Base-by-base conservation (phyloP, 176 grass and related monocot species). In the Thalia dealbata region DNA sequence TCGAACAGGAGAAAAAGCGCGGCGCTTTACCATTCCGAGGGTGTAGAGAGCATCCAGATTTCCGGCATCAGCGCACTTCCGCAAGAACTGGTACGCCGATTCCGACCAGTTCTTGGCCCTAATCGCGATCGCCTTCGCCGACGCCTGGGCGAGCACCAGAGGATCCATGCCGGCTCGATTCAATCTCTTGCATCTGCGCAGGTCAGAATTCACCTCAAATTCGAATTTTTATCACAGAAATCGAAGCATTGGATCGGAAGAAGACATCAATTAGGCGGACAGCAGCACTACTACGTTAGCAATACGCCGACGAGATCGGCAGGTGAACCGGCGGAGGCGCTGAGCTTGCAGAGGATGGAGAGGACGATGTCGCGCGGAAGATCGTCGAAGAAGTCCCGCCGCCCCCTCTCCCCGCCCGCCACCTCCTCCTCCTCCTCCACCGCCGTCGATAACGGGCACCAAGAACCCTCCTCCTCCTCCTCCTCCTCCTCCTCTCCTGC, bases 361-460 rank as follows among this genome's bases (percentile, higher is more conserved):
- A 96, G 51, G 18, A 96, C 68, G n/a, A 96, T 67, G 71, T 96
- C 92, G 0, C 92, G 89, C 0, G 92, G 92, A 1, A 96, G 86
- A 6, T 10, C 56, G 18, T 92, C 84, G 1, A 96, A 67, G 22
- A 69, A 86, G 28, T 96, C 84, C 0, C 24, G 64, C 0, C 80
- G 78, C 0, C 21, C 16, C 73, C n/a, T 69, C 80, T 82, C 43
- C 81, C 10, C 64, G 78, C n/a, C 7, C 46, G 3, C 14, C 18
- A 48, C 45, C 45, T 10, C 45, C 45, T 48, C 45, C 10, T 48
- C 45, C 5, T 48, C 45, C 6, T 44, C 42, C 6, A 55, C 7
- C 42, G 26, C 32, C 32, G 32, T 38, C 32, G 32, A 38, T 38
- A 38, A 38, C 32, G 32, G 1, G 32, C 32, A 38, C 32, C 32